Evolutionary conservation across 192 early-diverging fungal species (phyloP), one percentile per base, ranked within the genome.

Genomic region (Jimgerdemannia flammicorona): DNA sequence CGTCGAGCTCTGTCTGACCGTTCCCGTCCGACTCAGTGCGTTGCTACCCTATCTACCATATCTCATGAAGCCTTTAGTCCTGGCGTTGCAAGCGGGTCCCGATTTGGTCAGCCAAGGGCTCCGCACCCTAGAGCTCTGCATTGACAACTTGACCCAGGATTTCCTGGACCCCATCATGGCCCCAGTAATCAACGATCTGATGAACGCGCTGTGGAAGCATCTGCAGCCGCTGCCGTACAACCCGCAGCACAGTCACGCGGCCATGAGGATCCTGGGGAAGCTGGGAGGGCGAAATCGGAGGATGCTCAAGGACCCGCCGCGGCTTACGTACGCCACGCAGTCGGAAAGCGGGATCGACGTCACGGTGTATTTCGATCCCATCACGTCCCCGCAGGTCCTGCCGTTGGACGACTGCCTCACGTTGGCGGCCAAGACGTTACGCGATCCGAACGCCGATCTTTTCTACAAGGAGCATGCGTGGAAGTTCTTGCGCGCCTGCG

Each of bases 121-220:
- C 65, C 88, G 97, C 43, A 99, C 96, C 4, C 87, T 99, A 40
- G 98, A 99, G 85, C 86, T 99, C 17, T 99, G 97, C 81, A 95
- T 99, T 44, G 98, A 99, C 78, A 99, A 99, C 77, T 83, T 99
- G 49, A 98, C 95, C 1, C 96, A 95, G 49, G 97, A 98, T 69
- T 99, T 98, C 75, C 75, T 99, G 44, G 97, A 99, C 73, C 97
- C 96, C 2, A 97, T 99, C 71, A 90, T 99, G 85, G 87, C 89
- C 17, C 97, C 97, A 2, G 94, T 98, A 14, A 93, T 96, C 72
- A 91, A 93, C 44, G 97, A 98, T 39, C 84, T 99, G 2, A 98
- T 99, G 98, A 85, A 88, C 42, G 94, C 95, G 2, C 84, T 99
- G 18, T 97, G 95, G 93, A 92, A 88, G 70, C 98, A 98, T 75